Evolutionary conservation across 2,329 filamentous ascomycete species (phyloP), one percentile per base, ranked within the genome.

Genomic region (Eurotiales sp.): DNA sequence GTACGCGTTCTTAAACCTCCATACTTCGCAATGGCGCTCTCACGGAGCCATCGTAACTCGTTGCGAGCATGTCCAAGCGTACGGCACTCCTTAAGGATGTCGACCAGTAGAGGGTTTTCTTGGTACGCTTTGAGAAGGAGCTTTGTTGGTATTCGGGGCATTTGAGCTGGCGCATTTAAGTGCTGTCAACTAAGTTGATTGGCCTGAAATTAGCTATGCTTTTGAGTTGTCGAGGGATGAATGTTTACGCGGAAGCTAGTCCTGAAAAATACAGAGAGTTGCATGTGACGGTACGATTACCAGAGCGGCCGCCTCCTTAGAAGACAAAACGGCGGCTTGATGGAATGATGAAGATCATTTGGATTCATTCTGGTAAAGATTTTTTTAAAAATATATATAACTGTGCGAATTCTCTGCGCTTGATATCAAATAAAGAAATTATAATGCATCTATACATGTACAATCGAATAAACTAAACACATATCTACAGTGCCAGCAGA

Each of bases 31-130:
- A 65, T 32, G 4, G 67, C 69, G 53, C 68, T 64, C 54, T 76
- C 71, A 36, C 61, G 63, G 17, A 77, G 63, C 74, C 74, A 77
- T 22, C 73, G 71, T 4, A 77, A 61, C 58, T 77, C 74, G 60
- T 73, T 76, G 25, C 61, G 66, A 15, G 74, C 74, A 4, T 72
- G 74, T 19, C 59, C 51, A 7, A 76, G 57, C 8, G 73, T 66
- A 25, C 73, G 72, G 47, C 74, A 76, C 60, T 73, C 64, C 43
- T 64, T 68, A 3, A 77, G 64, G 8, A 77, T 68, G 3, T 68
- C 53, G 5, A 72, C 64, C 3, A 77, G 64, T 19, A 73, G 62
- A n/a, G 58, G 59, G 34, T 70, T 59, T 41, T 67, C 58, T 11
- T 50, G 55, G 41, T 64, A 63, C 37, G 74, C 72, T 46, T 61